A percentile compares a stretch with the other conserved stretches of the same genome.
These are phyloP conservation scores for Xylaria sp. DNA, from an alignment of 2,329 filamentous ascomycete genomes.

Conservation along the genomic window DNA sequence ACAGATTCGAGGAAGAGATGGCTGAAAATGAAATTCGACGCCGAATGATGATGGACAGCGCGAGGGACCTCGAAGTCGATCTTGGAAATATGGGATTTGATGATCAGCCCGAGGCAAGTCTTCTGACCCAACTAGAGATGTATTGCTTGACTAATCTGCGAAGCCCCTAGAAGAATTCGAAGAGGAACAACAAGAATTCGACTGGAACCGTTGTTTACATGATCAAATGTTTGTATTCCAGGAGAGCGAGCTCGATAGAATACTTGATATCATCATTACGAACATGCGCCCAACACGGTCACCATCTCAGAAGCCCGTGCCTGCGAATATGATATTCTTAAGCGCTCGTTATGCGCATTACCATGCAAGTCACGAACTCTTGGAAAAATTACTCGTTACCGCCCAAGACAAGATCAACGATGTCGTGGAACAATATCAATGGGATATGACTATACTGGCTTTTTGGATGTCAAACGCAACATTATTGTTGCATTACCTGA, in stretches of 20 bases:
- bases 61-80: conserved; percentile 95
- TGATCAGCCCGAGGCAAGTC: conserved; percentile 86
- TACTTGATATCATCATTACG: conserved; percentile 95
- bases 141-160: conserved; percentile 42
- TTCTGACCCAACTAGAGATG: conserved; percentile 23
- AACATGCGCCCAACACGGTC: conserved; percentile 98
- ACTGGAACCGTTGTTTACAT: conserved; percentile 92
- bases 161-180: conserved; percentile 80
- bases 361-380: conserved; percentile 85
- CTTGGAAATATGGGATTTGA: conserved; percentile 95
- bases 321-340: conserved; percentile 95
- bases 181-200: conserved; percentile 92
- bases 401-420: conserved; percentile 97
- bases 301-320: conserved; percentile 96
- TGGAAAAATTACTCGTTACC: conserved; percentile 81
- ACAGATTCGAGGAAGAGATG: conserved; percentile 96
- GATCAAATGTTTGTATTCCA: conserved; percentile 99
- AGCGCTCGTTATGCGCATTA: conserved; percentile 97
- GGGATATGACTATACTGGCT: conserved; percentile 99
- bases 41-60: conserved; percentile 99
- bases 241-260: conserved; percentile 88
- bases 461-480: conserved; percentile 99
- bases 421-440: conserved; percentile 93
- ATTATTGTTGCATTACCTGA: conserved; percentile 92
- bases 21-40: conserved; percentile 95